These are phyloP conservation scores for Leccinum discolor DNA, from an alignment of 1,284 basidiomycete species.

Conservation along the genomic window DNA sequence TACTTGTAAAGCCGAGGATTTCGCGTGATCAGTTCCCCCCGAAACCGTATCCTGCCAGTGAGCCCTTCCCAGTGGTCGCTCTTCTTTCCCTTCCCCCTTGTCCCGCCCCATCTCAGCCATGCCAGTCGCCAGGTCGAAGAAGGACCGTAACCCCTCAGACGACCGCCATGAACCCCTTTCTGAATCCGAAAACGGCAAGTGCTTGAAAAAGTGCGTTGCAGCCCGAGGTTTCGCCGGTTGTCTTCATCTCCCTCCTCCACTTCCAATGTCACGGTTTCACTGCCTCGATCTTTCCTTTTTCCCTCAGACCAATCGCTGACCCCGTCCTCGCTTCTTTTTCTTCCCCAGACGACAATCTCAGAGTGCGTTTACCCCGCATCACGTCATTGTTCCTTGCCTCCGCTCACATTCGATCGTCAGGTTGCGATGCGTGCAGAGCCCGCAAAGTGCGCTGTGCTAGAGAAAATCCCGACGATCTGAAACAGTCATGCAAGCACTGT, in stretches of 20 bases:
- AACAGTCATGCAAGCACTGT: conserved; percentile 82
- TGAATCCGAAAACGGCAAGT: conserved; percentile 67
- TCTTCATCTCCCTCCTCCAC: conserved; percentile 23
- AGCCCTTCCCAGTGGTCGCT: not conserved
- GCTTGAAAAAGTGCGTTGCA: conserved; percentile 67
- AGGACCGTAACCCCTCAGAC: conserved; percentile 45
- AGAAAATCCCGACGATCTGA: conserved; percentile 74
- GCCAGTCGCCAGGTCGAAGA: conserved; percentile 68
- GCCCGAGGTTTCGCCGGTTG: conserved; percentile 40
- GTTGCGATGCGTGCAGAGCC: conserved; percentile 82
- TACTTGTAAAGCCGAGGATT: not conserved
- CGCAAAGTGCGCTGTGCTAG: conserved; percentile 81
- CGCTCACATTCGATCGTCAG: conserved; percentile 38
- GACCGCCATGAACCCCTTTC: conserved; percentile 58
- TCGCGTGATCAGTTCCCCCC: not conserved
- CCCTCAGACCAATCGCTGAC: conserved; percentile 22
- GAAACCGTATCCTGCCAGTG: not conserved
- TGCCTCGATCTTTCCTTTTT: conserved; percentile 23
- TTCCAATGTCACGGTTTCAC: conserved; percentile 20
- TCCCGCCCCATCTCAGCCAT: conserved; percentile 35
- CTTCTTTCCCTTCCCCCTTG: not conserved
- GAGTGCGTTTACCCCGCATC: conserved; percentile 46
- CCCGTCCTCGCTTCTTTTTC: conserved; percentile 10
- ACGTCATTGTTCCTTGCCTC: conserved; percentile 9
- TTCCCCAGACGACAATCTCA: conserved; percentile 73